Base-by-base conservation (phyloP, 2,329 filamentous ascomycete species). In the Penicillium sp. region DNA sequence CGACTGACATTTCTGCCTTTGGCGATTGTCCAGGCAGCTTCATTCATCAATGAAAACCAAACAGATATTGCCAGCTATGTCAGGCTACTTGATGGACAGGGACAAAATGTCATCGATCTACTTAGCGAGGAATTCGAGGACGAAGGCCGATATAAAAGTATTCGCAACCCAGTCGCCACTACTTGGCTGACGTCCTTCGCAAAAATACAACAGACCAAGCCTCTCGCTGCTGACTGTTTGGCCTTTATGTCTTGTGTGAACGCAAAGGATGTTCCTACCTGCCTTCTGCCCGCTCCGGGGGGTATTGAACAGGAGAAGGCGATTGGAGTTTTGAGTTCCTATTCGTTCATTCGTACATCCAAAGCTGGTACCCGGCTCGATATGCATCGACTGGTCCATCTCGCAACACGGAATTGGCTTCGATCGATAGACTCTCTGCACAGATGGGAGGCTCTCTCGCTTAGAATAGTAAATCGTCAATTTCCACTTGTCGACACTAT, bases 161-260 rank as follows among this genome's bases (percentile, higher is more conserved):
- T 60, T 15, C 37, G 72, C 3, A 78, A 77, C 35, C 73, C 76
- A 2, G 68, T 79, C 1, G 70, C 73, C 0, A 68, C 60, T 1
- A 78, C 75, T 0, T 78, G 73, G 75, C 62, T 76, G 7, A 70
- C 75, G 1, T 77, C 75, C 0, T 77, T 78, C 38, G 49, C 64
- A 0, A 68, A 76, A 58, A 72, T 78, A 4, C 62, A 33, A 13
- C n/a, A 60, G 1, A 44, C 57, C 4, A 56, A 62, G 19, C 44
- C 19, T 1, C 47, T 70, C 0, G 75, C 76, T 0, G 53, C 64
- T 0, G 56, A 71, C 0, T 68, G 71, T 47, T 63, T 78, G 1
- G 67, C 65, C 0, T 66, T 74, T 2, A 76, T 78, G 64, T 65
- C 72, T 6, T 74, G 75, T 26, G 62, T 78, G 1, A 61, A 71